These are phyloP conservation scores for Lipomyces lipofer DNA, from an alignment of 805 yeast species.

Conservation along the genomic window DNA sequence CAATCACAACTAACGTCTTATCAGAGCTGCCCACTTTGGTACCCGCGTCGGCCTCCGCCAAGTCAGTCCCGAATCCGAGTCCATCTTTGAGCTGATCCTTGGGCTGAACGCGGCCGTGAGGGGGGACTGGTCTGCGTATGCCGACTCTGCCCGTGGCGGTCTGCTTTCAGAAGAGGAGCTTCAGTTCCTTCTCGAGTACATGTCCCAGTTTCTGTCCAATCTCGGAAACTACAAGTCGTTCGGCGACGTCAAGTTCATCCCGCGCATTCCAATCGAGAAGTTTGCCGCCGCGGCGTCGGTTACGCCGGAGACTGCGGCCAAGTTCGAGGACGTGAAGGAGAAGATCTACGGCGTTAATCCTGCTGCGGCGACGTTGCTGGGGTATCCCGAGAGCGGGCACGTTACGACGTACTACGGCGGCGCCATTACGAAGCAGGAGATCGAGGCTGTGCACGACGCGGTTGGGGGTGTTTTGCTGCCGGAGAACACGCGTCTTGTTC, in stretches of 20 bases:
- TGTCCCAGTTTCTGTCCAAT: conserved; percentile 63
- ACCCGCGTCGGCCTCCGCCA: conserved; percentile 76
- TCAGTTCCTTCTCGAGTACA: conserved; percentile 55
- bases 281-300: conserved; percentile 54
- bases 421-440: conserved; percentile 56
- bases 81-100: conserved; percentile 68
- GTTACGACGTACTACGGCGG: conserved; percentile 64
- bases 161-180: conserved; percentile 43
- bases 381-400: conserved; percentile 78
- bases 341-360: conserved; percentile 54
- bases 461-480: conserved; percentile 67
- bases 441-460: conserved; percentile 64
- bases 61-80: conserved; percentile 79
- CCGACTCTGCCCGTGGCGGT: neutral
- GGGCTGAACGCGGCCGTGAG: conserved; percentile 53
- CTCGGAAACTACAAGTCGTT: conserved; percentile 80
- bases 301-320: conserved; percentile 38
- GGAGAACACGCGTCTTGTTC: conserved; percentile 76
- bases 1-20: too few species aligned
- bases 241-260: conserved; percentile 86
- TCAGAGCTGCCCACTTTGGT: conserved; percentile 74
- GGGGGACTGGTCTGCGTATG: conserved; percentile 43
- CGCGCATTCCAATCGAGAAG: conserved; percentile 52
- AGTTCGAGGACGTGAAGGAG: conserved; percentile 38
- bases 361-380: conserved; percentile 57